A percentile compares a stretch with the other conserved stretches of the same genome.
Evolutionary conservation across 495 filamentous ascomycete species (phyloP).

Genomic region (Neurospora sp.): DNA sequence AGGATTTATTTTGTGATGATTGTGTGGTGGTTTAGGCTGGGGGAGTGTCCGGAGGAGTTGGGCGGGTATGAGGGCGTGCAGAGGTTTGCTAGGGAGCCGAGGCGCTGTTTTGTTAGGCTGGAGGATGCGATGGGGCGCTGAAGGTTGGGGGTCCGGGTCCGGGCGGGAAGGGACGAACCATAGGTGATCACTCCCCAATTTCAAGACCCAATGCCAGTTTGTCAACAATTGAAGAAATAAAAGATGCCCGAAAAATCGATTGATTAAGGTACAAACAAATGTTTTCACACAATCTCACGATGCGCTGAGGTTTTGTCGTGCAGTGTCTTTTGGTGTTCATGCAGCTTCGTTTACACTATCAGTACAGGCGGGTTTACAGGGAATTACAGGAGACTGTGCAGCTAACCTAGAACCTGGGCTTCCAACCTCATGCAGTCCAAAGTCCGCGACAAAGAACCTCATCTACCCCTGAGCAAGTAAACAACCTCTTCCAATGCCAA

Average conservation of each 20-base stretch:
- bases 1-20: slow-evolving; percentile 24
- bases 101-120: slow-evolving; percentile 19
- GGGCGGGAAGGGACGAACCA: too few relatives aligned
- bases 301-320: background rate
- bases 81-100: slow-evolving; percentile 18
- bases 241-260: background rate
- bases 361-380: background rate
- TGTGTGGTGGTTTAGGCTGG: slow-evolving; percentile 30
- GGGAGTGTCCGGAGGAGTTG: slow-evolving; percentile 7
- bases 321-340: background rate
- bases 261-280: background rate
- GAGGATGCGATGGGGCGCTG: background rate
- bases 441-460: background rate
- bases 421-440: background rate
- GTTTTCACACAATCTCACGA: background rate
- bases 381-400: background rate
- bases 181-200: too few relatives aligned
- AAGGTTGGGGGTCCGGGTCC: background rate
- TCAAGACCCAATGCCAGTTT: background rate
- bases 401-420: too few relatives aligned
- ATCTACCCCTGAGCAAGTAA: background rate
- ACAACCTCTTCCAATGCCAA: background rate
- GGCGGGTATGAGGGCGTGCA: slow-evolving; percentile 18
- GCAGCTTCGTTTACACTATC: background rate
- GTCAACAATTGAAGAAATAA: background rate